phyloP scores from a whole-genome alignment of 2,329 filamentous ascomycete genomes.

The Phymatotrichopsis omnivora region DNA sequence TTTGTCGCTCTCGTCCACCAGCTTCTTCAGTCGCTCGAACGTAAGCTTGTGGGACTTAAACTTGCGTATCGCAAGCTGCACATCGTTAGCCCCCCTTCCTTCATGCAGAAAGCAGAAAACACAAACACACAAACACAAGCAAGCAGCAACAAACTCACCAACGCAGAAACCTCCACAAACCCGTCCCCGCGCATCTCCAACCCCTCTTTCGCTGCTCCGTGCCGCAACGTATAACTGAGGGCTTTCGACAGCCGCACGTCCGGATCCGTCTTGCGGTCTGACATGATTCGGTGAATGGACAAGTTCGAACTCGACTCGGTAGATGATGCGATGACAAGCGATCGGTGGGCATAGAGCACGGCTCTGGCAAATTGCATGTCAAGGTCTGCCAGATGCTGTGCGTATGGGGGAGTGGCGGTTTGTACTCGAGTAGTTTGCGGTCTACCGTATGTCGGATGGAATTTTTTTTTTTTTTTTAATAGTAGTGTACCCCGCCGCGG shows the following conservation, averaged over 20 bases:
- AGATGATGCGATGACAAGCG: too few relatives aligned
- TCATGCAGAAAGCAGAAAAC: background rate
- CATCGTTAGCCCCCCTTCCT: background rate
- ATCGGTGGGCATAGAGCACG: too few relatives aligned
- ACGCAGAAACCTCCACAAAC: slow-evolving; percentile 50
- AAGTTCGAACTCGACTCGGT: too few relatives aligned
- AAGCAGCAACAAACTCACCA: slow-evolving; percentile 39
- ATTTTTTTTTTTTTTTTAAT: too few relatives aligned
- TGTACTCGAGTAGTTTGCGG: too few relatives aligned
- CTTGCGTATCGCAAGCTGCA: slow-evolving; percentile 46
- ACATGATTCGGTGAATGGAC: too few relatives aligned
- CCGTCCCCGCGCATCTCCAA: slow-evolving; percentile 49
- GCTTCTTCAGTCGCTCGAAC: slow-evolving; percentile 58
- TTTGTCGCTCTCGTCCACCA: slow-evolving; percentile 72
- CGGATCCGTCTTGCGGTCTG: background rate
- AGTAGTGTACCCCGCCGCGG: too few relatives aligned
- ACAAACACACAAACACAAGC: background rate
- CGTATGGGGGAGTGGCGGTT: too few relatives aligned
- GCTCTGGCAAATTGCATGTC: too few relatives aligned
- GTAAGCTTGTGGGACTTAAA: slow-evolving; percentile 62
- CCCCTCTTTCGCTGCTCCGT: slow-evolving; percentile 51
- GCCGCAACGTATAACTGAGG: slow-evolving; percentile 48
- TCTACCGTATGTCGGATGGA: too few relatives aligned
- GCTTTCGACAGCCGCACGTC: slow-evolving; percentile 42
- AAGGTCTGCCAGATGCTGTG: too few relatives aligned